A percentile compares a stretch with the other conserved stretches of the same genome.
phyloP scores from a whole-genome alignment of 805 yeast genomes.

The Sugiyamaella valdiviana region DNA sequence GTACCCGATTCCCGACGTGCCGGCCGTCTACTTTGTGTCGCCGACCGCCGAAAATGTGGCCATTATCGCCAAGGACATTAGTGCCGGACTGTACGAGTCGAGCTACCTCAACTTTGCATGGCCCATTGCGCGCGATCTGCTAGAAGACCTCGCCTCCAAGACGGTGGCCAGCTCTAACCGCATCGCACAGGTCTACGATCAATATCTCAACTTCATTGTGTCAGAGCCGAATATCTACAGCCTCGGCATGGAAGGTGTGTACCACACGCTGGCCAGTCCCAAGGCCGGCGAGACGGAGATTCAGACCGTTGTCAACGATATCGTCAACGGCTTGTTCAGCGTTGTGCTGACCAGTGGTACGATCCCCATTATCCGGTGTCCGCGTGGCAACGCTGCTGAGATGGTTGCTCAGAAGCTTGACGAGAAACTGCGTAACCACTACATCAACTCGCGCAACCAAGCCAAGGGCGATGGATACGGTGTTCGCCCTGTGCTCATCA shows the following conservation, averaged over 20 bases:
- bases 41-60: constrained; percentile 76
- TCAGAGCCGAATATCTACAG: constrained; percentile 90
- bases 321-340: constrained; percentile 77
- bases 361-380: constrained; percentile 86
- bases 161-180: constrained; percentile 60
- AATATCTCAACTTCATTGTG: constrained; percentile 84
- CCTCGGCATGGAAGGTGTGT: constrained; percentile 60
- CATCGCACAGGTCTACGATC: constrained; percentile 88
- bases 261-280: constrained; percentile 64
- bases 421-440: constrained; percentile 74
- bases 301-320: constrained; percentile 55
- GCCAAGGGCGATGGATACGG: constrained; percentile 20
- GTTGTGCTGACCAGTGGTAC: constrained; percentile 69
- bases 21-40: constrained; percentile 84
- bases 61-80: constrained; percentile 64
- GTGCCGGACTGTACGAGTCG: constrained; percentile 66
- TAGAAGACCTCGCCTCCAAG: constrained; percentile 85
- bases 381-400: constrained; percentile 92
- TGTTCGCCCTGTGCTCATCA: constrained; percentile 68
- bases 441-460: constrained; percentile 48
- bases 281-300: constrained; percentile 68
- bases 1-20: constrained; percentile 88
- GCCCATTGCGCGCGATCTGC: constrained; percentile 62
- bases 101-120: constrained; percentile 84
- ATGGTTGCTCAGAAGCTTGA: constrained; percentile 85